These are phyloP conservation scores for Russula earlei DNA, from an alignment of 768 basidiomycete species.

Conservation along the genomic window DNA sequence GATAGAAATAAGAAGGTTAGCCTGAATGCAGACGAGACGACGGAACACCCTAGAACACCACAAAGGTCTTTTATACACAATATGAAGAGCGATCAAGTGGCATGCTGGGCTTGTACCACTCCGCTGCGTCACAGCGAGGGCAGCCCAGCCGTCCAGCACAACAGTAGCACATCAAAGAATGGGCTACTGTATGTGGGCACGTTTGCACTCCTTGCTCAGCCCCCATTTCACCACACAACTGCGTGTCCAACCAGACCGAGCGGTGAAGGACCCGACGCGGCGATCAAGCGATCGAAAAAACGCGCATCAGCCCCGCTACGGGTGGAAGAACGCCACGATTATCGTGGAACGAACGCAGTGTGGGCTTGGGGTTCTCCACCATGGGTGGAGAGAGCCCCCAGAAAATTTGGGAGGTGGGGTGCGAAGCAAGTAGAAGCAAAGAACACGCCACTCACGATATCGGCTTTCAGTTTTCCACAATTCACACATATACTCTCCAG, in stretches of 20 bases:
- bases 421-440: slow-evolving; percentile 85
- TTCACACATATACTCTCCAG: slow-evolving; percentile 98
- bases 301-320: slow-evolving; percentile 67
- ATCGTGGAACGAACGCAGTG: slow-evolving; percentile 66
- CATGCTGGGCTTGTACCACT: slow-evolving; percentile 45
- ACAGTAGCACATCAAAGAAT: slow-evolving; percentile 32
- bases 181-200: slow-evolving; percentile 21
- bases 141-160: slow-evolving; percentile 38
- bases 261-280: slow-evolving; percentile 64
- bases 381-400: slow-evolving; percentile 91
- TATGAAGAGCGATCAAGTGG: slow-evolving; percentile 51
- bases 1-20: slow-evolving; percentile 52
- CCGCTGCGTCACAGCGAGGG: slow-evolving; percentile 66
- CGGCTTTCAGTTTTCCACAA: slow-evolving; percentile 95
- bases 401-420: slow-evolving; percentile 92
- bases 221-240: slow-evolving; percentile 93
- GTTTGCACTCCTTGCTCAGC: slow-evolving; percentile 92
- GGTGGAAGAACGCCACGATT: slow-evolving; percentile 80
- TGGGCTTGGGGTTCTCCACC: slow-evolving; percentile 94
- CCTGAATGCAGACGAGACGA: slow-evolving; percentile 30
- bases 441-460: slow-evolving; percentile 83
- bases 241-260: slow-evolving; percentile 77
- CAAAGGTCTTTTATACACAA: slow-evolving; percentile 23
- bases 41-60: slow-evolving; percentile 20
- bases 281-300: slow-evolving; percentile 95